Evolutionary conservation across 768 basidiomycete genomes (phyloP).

Genomic region (Boletus edulis): DNA sequence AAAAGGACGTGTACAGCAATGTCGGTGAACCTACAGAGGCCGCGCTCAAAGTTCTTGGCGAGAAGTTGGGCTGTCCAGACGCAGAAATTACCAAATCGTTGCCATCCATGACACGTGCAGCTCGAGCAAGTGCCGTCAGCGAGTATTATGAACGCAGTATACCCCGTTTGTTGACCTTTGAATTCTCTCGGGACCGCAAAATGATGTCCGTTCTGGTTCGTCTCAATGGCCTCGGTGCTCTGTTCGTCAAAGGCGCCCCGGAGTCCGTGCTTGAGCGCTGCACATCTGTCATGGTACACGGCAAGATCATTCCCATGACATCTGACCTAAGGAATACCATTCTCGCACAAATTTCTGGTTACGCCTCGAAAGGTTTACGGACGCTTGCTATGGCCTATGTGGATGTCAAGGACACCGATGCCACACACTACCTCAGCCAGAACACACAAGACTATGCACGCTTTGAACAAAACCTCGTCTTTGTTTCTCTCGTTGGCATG

Average conservation of each 20-base stretch:
- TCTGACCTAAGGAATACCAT: slow-evolving; percentile 56
- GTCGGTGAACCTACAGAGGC: slow-evolving; percentile 98
- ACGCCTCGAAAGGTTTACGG: slow-evolving; percentile 80
- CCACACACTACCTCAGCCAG: slow-evolving; percentile 78
- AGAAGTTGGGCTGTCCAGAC: slow-evolving; percentile 85
- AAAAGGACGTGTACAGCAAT: slow-evolving; percentile 74
- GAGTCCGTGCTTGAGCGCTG: slow-evolving; percentile 94
- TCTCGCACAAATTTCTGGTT: slow-evolving; percentile 62
- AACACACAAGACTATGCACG: slow-evolving; percentile 78
- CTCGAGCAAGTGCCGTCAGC: slow-evolving; percentile 82
- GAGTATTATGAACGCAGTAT: slow-evolving; percentile 75
- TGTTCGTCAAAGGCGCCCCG: slow-evolving; percentile 95
- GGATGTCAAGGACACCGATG: slow-evolving; percentile 72
- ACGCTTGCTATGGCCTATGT: slow-evolving; percentile 91
- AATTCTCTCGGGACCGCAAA: slow-evolving; percentile 97
- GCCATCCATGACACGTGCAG: slow-evolving; percentile 48
- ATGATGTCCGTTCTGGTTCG: slow-evolving; percentile 97
- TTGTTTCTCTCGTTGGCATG: slow-evolving; percentile 97
- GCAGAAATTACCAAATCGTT: slow-evolving; percentile 56
- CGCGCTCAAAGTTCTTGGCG: slow-evolving; percentile 89
- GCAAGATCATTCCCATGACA: slow-evolving; percentile 64
- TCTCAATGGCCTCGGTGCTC: slow-evolving; percentile 62
- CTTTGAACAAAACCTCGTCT: slow-evolving; percentile 90
- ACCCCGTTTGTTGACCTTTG: slow-evolving; percentile 87
- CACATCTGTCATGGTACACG: slow-evolving; percentile 65